Percentiles rank a stretch among this genome's conserved stretches.
Evolutionary conservation across 345 rosid species (phyloP).

Genomic region (Adansonia digitata): DNA sequence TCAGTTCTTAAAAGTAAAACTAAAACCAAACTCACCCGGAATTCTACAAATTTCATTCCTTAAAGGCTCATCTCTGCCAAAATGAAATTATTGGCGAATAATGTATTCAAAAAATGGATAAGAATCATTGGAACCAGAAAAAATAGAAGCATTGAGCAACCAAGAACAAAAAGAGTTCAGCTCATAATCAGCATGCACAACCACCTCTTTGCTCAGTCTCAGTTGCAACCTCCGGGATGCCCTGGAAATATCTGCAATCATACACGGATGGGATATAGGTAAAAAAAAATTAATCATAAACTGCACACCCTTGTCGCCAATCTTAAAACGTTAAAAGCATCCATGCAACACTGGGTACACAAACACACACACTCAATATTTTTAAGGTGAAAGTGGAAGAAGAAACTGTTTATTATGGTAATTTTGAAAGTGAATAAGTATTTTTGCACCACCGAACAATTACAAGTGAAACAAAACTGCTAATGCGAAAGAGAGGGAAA

Average conservation of each 20-base stretch:
- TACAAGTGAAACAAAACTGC: neutral
- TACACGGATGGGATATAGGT: neutral
- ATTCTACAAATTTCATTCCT: neutral
- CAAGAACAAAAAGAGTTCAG: neutral
- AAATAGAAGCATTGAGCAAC: neutral
- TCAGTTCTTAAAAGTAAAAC: neutral
- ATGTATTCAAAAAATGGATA: constrained; percentile 14
- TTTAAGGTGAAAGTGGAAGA: neutral
- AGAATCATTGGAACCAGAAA: neutral
- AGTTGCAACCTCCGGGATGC: constrained; percentile 62
- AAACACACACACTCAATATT: neutral
- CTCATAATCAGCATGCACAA: constrained; percentile 66
- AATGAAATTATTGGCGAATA: neutral
- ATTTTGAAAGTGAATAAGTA: neutral
- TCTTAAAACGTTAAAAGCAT: neutral
- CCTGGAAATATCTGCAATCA: constrained; percentile 81
- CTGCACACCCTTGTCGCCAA: neutral
- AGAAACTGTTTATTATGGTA: neutral
- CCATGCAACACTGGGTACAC: neutral
- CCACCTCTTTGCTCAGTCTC: constrained; percentile 87
- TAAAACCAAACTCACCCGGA: neutral
- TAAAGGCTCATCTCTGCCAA: neutral
- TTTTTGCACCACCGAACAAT: neutral
- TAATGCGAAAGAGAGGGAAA: neutral
- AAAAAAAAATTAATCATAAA: neutral